Evolutionary conservation across 2,329 filamentous ascomycete species (phyloP).

Genomic region (Colletotrichum higginsianum): DNA sequence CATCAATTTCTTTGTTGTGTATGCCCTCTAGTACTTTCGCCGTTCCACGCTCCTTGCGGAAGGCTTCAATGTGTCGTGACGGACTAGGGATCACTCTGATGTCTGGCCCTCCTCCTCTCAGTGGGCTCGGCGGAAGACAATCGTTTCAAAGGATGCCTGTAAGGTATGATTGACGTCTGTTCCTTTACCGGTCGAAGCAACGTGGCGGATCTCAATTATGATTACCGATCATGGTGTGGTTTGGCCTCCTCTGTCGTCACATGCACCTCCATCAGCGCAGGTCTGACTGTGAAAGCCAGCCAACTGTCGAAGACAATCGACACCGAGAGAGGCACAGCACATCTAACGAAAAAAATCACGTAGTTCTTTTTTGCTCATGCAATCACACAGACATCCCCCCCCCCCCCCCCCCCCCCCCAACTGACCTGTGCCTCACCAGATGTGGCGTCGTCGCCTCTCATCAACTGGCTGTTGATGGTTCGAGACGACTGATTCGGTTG

Average conservation of each 20-base stretch:
- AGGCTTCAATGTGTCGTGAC: neutral
- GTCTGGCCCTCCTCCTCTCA: no score
- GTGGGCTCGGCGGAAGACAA: neutral
- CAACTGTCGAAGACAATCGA: neutral
- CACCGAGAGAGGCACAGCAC: neutral
- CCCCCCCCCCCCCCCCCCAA: neutral
- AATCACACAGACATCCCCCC: neutral
- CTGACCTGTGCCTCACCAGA: neutral
- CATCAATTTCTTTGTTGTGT: neutral
- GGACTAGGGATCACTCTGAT: no score
- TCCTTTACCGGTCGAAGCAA: neutral
- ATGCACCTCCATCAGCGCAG: no score
- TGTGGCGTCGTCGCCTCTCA: neutral
- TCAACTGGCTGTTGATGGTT: neutral
- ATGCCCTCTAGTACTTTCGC: neutral
- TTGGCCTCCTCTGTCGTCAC: neutral
- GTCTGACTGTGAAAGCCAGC: neutral
- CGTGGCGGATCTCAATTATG: no score
- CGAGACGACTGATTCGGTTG: neutral
- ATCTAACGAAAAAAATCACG: neutral
- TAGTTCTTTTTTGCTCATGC: no score
- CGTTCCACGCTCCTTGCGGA: neutral
- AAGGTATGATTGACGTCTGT: neutral
- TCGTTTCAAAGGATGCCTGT: no score
- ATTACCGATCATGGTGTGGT: neutral